phyloP scores from a whole-genome alignment of 225 moss, liverwort and hornwort species.

The Pseudoscleropodium purum region DNA sequence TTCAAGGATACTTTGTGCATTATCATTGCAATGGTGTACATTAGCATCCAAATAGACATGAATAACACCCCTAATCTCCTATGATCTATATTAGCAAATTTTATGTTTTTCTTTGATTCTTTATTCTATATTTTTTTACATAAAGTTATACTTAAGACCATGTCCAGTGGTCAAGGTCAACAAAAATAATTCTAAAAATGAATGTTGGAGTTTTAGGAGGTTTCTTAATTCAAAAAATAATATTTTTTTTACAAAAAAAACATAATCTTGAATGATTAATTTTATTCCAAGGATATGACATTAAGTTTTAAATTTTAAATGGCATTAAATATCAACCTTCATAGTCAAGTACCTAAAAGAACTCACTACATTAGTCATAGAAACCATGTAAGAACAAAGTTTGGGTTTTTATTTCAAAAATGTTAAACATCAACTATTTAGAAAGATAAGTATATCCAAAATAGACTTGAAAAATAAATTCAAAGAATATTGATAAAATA shows the following conservation, averaged over 20 bases:
- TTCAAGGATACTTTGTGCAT: neutral
- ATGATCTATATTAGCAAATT: neutral
- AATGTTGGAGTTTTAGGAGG: too few species aligned
- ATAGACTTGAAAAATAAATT: neutral
- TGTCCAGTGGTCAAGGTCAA: too few species aligned
- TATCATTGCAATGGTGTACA: neutral
- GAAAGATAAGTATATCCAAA: neutral
- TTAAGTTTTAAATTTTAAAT: accelerated
- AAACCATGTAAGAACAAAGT: neutral
- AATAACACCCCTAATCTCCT: accelerated
- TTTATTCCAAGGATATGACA: neutral
- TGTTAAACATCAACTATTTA: neutral
- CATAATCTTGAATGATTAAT: neutral
- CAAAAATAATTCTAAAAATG: neutral
- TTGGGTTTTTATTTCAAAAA: neutral
- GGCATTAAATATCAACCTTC: neutral
- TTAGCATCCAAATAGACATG: neutral
- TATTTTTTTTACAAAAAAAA: too few species aligned
- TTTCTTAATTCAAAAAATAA: neutral
- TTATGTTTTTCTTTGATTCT: too few species aligned
- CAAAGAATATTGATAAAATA: neutral
- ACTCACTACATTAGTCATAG: accelerated
- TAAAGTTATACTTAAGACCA: neutral
- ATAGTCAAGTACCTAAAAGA: neutral
- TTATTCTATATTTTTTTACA: neutral